Evolutionary conservation across 306 rosid genomes (phyloP).

Genomic region (Rubus parviflorus): DNA sequence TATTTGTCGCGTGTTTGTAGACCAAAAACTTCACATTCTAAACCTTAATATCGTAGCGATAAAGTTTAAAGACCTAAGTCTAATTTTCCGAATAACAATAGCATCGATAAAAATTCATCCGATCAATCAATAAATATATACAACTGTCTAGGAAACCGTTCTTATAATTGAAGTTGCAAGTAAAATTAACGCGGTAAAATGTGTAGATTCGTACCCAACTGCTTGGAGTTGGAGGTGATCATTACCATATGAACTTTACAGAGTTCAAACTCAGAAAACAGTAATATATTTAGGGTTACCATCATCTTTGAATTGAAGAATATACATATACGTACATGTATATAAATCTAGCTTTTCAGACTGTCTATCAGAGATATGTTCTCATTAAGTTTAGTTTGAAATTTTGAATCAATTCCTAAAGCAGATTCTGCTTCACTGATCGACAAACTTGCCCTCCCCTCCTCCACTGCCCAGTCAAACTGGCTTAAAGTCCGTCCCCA

Average conservation of each 20-base stretch:
- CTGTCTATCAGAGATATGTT: background rate
- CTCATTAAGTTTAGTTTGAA: background rate
- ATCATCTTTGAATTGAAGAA: background rate
- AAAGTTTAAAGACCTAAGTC: background rate
- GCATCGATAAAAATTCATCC: background rate
- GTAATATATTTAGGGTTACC: background rate
- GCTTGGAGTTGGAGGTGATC: conserved; percentile 3
- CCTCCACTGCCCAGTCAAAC: conserved; percentile 8
- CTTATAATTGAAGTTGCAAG: background rate
- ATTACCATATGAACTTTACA: background rate
- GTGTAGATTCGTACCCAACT: background rate
- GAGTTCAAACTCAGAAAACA: background rate
- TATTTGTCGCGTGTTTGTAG: too few relatives aligned
- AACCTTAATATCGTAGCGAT: background rate
- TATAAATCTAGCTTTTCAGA: too few relatives aligned
- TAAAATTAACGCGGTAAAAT: background rate
- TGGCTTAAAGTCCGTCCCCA: conserved; percentile 27
- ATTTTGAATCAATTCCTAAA: background rate
- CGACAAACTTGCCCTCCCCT: conserved; percentile 29
- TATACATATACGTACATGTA: background rate
- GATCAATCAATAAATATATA: too few relatives aligned
- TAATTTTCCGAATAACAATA: too few relatives aligned
- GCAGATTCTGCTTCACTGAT: conserved; percentile 23
- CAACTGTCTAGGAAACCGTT: background rate
- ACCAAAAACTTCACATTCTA: too few relatives aligned